These are phyloP conservation scores for Xylaria acuta DNA, from an alignment of 495 filamentous ascomycete species.

Conservation along the genomic window DNA sequence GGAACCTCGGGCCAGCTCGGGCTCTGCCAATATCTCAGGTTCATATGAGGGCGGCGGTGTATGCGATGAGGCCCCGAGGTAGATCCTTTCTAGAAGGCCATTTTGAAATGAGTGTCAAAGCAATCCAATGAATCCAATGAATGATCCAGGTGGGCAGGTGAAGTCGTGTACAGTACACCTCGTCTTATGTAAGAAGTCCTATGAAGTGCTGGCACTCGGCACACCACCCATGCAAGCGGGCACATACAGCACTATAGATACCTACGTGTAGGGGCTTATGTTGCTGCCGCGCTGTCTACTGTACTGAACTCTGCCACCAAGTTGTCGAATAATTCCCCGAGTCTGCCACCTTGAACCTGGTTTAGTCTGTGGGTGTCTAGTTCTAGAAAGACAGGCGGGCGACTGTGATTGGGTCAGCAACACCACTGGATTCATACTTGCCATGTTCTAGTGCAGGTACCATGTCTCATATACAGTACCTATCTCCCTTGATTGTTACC, in stretches of 20 bases:
- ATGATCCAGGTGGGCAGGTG: conserved; percentile 1
- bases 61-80: conserved; percentile 2
- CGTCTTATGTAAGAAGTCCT: conserved; percentile 20
- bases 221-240: not conserved
- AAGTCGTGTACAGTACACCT: not conserved
- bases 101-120: conserved; percentile 15
- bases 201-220: conserved; percentile 7
- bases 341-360: conserved; percentile 20
- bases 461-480: conserved; percentile 6
- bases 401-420: conserved; percentile 3
- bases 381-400: not conserved
- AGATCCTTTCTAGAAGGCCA: conserved; percentile 8
- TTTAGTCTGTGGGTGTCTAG: conserved; percentile 10
- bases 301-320: not conserved
- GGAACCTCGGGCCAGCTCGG: not conserved
- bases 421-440: not conserved
- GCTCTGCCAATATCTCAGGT: not conserved
- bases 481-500: not conserved
- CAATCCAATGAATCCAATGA: too few relatives aligned
- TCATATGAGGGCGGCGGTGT: not conserved
- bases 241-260: too few relatives aligned
- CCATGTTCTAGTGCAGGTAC: not conserved
- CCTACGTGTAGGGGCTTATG: conserved; percentile 3
- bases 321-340: conserved; percentile 16
- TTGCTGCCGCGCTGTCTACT: not conserved